Base-by-base conservation (phyloP, 2,329 filamentous ascomycete genomes). In the Didymella segeticola region DNA sequence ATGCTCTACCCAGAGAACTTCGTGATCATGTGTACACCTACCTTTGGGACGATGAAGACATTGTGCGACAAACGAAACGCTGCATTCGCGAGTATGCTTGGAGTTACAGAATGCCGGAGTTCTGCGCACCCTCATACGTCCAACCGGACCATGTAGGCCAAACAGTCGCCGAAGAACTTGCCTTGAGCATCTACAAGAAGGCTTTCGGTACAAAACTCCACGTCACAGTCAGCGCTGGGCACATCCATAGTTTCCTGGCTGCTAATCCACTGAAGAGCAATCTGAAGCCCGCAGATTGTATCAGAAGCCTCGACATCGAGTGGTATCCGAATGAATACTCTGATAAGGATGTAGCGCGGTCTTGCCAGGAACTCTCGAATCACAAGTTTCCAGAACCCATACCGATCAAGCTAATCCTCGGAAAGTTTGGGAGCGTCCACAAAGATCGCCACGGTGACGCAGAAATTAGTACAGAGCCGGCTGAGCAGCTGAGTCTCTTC, bases 41-140 rank as follows among this genome's bases (percentile, higher is more conserved):
- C 12, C 38, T 53, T 4, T 53, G 50, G 50, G 37, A 53, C 11
- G 50, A 53, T 10, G 50, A 53, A 12, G 50, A 53, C 26, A 53
- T 53, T 12, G 31, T 53, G n/a, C 50, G 50, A 20, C 50, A 53
- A 22, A 53, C 50, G 12, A 53, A 53, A n/a, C 50, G 50, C 11
- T 53, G 43, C 14, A 17, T 47, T 15, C 43, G 50, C 5, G 50
- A 53, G 26, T 53, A 47, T 31, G 50, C 50, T 1, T 53, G 50
- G 50, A 53, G 43, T 15, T 53, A 53, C 12, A 37, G 50, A 8
- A 53, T 53, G 50, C 50, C 50, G 11, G 50, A 53, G 10, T 53
- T 53, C 17, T 53, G 50, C 31, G 50, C 50, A 26, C 50, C 50
- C 9, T 5, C 37, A 8, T 47, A 53, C 31, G 50, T 53, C 3